Base-by-base conservation (phyloP, 257 asterid species). In the Lithospermum erythrorhizon region DNA sequence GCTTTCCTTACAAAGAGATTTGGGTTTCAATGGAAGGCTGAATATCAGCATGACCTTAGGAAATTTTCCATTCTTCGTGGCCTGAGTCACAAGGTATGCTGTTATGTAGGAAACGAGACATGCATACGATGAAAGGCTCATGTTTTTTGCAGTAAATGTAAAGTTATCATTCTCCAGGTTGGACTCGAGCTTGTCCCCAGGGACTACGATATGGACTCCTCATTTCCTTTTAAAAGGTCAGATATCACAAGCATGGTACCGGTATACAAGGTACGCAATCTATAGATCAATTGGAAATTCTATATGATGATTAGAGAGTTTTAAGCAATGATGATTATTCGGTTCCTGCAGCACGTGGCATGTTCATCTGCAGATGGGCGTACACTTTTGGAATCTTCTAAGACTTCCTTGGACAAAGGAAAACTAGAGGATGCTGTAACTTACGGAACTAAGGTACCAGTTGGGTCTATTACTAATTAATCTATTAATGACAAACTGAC, bases 311-410 rank as follows among this genome's bases (percentile, higher is more conserved):
- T 65, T 59, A 14, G 63, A 65, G 53, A 57, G 66, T 62, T 72
- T 74, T 27, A 82, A 61, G 80, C 65, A 27, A 35, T 24, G 65
- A 67, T 65, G 49, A 62, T 25, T 71, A 32, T 66, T 25, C 49
- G 32, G 49, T 49, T 72, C 37, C 65, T 72, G 32, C 82, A 86
- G 93, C 95, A 86, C 20, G 89, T 76, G 62, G 89, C 88, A 66
- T 86, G 95, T 72, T 86, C 95, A 58, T 86, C 91, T 57, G 95
- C 91, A 19, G 95, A 86, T 63, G 95, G 95, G 63, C 90, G 95
- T 52, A 81, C 88, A 27, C 77, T 86, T 51, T 57, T 86, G 78
- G 95, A 86, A 74, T 86, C 95, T 18, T 86, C 95, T 20, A 86
- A 86, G 65, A 81, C 90, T 55, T 81, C 95, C 58, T 72, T 86